These are phyloP conservation scores for Backusella psychrophila DNA, from an alignment of 192 early-diverging fungal species.

Conservation along the genomic window DNA sequence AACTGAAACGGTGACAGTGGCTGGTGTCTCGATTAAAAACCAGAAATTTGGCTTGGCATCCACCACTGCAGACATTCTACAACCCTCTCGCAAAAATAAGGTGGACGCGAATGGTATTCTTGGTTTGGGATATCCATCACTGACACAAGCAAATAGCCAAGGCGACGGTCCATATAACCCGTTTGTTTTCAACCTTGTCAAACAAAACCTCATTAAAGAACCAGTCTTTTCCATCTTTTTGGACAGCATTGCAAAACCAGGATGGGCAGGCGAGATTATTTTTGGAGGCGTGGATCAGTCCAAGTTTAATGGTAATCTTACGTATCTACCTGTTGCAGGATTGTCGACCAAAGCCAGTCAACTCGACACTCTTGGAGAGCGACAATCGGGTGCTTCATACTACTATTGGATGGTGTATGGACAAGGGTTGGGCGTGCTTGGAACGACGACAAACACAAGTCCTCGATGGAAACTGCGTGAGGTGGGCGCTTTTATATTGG, in stretches of 20 bases:
- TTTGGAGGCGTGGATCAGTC: conserved; percentile 49
- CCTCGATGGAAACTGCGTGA: conserved; percentile 9
- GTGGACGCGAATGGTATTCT: conserved; percentile 31
- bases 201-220: conserved; percentile 18
- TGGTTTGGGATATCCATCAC: conserved; percentile 31
- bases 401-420: conserved; percentile 39
- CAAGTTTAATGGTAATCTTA: conserved; percentile 46
- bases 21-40: conserved; percentile 14
- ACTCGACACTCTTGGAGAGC: background rate
- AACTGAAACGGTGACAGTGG: conserved; percentile 24
- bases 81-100: background rate
- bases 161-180: conserved; percentile 23
- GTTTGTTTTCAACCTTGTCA: conserved; percentile 32
- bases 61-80: conserved; percentile 23
- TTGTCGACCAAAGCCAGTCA: background rate
- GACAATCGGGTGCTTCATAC: background rate
- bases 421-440: conserved; percentile 22
- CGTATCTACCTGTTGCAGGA: conserved; percentile 41
- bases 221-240: conserved; percentile 33
- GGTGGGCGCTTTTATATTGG: conserved; percentile 30
- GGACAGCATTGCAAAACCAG: conserved; percentile 7
- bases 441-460: background rate
- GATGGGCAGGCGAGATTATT: conserved; percentile 44
- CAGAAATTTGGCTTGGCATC: conserved; percentile 36
- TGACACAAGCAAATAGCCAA: conserved; percentile 23